These are phyloP conservation scores for Spergularia marina DNA, from an alignment of 148 eudicot genomes.

Conservation along the genomic window DNA sequence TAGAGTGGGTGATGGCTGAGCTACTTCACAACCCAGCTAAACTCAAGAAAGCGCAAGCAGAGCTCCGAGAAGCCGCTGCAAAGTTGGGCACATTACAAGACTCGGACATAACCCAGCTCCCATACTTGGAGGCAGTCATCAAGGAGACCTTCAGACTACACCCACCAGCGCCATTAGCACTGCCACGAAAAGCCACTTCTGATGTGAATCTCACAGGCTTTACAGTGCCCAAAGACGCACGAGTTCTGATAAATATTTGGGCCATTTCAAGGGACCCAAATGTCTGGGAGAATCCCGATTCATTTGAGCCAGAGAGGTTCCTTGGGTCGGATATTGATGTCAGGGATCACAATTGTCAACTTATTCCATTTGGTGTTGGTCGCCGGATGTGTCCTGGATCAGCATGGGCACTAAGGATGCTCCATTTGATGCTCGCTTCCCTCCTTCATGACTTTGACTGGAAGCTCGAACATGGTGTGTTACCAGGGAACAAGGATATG, in stretches of 20 bases:
- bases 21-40: constrained; percentile 8
- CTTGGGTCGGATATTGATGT: neutral
- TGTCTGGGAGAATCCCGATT: constrained; percentile 3
- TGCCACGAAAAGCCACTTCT: constrained; percentile 9
- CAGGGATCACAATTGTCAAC: constrained; percentile 10
- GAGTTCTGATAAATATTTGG: constrained; percentile 9
- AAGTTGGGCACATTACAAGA: constrained; percentile 4
- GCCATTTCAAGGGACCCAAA: constrained; percentile 13
- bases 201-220: constrained; percentile 1
- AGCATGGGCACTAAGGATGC: constrained; percentile 10
- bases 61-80: neutral
- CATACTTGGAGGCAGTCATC: constrained; percentile 11
- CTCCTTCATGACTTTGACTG: constrained; percentile 16
- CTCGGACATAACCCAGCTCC: neutral
- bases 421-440: constrained; percentile 22
- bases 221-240: constrained; percentile 15
- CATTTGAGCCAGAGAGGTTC: constrained; percentile 22
- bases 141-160: constrained; percentile 22
- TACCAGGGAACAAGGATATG: constrained; percentile 7
- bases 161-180: constrained; percentile 12
- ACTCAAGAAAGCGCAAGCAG: constrained; percentile 12
- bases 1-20: constrained; percentile 18
- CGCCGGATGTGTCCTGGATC: constrained; percentile 16
- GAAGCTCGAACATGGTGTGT: constrained; percentile 12
- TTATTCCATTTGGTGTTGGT: constrained; percentile 23